phyloP scores from a whole-genome alignment of 129 eudicot species.

The Flaveria bidentis region DNA sequence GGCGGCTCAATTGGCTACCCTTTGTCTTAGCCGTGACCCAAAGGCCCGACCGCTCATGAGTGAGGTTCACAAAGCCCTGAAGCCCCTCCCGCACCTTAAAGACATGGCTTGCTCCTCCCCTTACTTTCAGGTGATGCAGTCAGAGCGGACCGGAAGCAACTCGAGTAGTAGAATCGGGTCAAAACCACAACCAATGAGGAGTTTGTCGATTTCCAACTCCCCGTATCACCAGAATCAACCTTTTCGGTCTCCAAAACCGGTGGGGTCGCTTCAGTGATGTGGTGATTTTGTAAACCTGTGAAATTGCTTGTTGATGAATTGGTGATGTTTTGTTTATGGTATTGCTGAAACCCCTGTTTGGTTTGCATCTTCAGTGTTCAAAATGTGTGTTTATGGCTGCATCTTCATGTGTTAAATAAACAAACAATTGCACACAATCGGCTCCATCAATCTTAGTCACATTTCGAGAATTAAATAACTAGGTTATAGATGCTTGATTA shows the following conservation, averaged over 20 bases:
- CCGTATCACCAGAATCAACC: slow-evolving; percentile 44
- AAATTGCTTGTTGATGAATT: slow-evolving; percentile 16
- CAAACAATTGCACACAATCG: no score
- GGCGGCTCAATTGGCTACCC: slow-evolving; percentile 72
- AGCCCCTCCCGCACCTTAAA: slow-evolving; percentile 63
- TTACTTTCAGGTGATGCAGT: slow-evolving; percentile 63
- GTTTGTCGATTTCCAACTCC: slow-evolving; percentile 45
- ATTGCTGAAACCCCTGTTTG: slow-evolving; percentile 25
- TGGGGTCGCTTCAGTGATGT: slow-evolving; percentile 12
- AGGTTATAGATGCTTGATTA: no score
- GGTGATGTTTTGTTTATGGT: slow-evolving; percentile 30
- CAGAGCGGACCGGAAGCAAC: slow-evolving; percentile 46
- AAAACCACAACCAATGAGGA: slow-evolving; percentile 45
- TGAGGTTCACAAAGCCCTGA: slow-evolving; percentile 61
- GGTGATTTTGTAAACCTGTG: neutral
- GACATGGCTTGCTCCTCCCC: slow-evolving; percentile 74
- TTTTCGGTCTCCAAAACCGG: slow-evolving; percentile 54
- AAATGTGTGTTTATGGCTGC: slow-evolving; percentile 17
- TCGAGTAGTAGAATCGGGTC: slow-evolving; percentile 39
- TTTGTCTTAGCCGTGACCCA: slow-evolving; percentile 72
- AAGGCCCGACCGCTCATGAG: slow-evolving; percentile 78
- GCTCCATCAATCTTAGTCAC: no score
- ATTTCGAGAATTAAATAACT: no score
- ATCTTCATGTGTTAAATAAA: neutral
- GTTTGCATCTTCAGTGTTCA: slow-evolving; percentile 22